These are phyloP conservation scores for Lipomyces sp. DNA, from an alignment of 805 yeast genomes.

Conservation along the genomic window DNA sequence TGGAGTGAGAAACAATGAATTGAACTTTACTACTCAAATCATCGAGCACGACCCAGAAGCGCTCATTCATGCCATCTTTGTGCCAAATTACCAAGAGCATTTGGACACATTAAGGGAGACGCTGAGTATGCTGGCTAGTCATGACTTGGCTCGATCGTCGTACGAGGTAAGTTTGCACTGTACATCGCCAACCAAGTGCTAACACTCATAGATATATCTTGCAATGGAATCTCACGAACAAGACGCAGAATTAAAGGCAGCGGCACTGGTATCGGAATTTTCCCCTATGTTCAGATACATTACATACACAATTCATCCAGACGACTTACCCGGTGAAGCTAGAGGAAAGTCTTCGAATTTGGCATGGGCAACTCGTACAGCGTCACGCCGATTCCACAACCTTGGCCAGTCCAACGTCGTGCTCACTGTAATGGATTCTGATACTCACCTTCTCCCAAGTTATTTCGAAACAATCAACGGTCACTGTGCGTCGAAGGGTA, in stretches of 20 bases:
- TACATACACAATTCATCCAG: constrained; percentile 34
- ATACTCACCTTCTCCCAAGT: constrained; percentile 32
- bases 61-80: constrained; percentile 32
- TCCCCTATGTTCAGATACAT: constrained; percentile 22
- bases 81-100: constrained; percentile 35
- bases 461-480: constrained; percentile 26
- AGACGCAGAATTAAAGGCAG: constrained; percentile 25
- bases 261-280: constrained; percentile 20
- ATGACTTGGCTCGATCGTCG: constrained; percentile 18
- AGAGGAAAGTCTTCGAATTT: constrained; percentile 38
- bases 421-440: constrained; percentile 38
- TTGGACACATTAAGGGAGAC: constrained; percentile 33
- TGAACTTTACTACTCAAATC: background rate
- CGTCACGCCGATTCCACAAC: constrained; percentile 16
- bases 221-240: constrained; percentile 34
- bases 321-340: constrained; percentile 28
- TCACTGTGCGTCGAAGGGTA: constrained; percentile 8
- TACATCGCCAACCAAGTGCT: background rate
- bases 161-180: constrained; percentile 23
- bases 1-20: background rate
- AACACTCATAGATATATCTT: constrained; percentile 19
- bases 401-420: constrained; percentile 14
- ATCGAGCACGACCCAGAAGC: background rate
- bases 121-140: constrained; percentile 33
- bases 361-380: constrained; percentile 35